Base-by-base conservation (phyloP, 345 rosid species). In the Citrus unshiu region DNA sequence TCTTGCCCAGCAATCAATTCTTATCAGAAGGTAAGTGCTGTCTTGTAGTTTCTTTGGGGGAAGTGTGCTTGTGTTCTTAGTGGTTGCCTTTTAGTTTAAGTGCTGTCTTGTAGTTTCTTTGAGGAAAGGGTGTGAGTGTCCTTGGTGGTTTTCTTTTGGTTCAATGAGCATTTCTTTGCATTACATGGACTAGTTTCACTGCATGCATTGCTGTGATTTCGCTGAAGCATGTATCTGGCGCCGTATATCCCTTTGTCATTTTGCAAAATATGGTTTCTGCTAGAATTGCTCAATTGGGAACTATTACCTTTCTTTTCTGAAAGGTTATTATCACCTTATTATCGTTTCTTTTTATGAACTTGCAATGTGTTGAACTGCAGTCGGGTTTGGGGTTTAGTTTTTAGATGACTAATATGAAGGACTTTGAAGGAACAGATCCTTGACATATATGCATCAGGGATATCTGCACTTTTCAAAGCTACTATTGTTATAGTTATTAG, bases 11-110 rank as follows among this genome's bases (percentile, higher is more conserved):
- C 73, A 68, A 81, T 67, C 91, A 81, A 73, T 81, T 86, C 75
- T 32, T 58, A n/a, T 60, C 83, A 72, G 65, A 86, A 86, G 91
- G 91, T 74, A 86, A 82, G 81, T 34, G 16, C 43, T 73, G 34
- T 39, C 22, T 21, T 40, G 13, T 37, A 27, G 16, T 39, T 68
- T 34, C 49, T 65, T 62, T 35, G 18, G 19, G 24, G 46, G 63
- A 16, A 27, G 22, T 24, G 14, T 27, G 58, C 13, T 3, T 35
- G 27, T 29, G 65, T 25, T 9, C 7, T 19, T 30, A 3, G 34
- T 65, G 57, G 37, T 49, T 81, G 43, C 60, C 19, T 4, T 54
- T 76, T 30, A 22, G 49, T 43, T 43, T 73, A 86, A 82, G 82
- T 34, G 14, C 35, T 73, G 46, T 37, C 19, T 19, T 54, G 18